phyloP scores from a whole-genome alignment of 2,329 filamentous ascomycete genomes.

The Verticillium longisporum region DNA sequence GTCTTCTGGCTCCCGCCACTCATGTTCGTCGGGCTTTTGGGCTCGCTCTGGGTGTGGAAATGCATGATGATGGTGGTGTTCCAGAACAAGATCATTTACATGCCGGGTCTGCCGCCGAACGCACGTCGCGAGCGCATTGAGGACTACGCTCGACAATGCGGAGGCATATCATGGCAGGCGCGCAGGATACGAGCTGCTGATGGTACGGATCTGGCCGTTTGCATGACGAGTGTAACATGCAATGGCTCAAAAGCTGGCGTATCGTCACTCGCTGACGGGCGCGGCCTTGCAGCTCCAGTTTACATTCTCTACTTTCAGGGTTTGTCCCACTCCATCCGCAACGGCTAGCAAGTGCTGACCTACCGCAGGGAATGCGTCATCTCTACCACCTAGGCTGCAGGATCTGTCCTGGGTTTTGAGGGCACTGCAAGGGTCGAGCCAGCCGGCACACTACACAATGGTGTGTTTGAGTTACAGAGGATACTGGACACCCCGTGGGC shows the following conservation, averaged over 20 bases:
- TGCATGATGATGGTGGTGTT: slow-evolving; percentile 70
- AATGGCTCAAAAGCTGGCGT: slow-evolving; percentile 8
- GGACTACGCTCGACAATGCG: slow-evolving; percentile 54
- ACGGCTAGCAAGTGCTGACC: not conserved
- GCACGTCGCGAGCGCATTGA: slow-evolving; percentile 59
- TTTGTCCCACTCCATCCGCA: slow-evolving; percentile 15
- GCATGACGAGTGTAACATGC: slow-evolving; percentile 37
- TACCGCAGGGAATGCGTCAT: slow-evolving; percentile 49
- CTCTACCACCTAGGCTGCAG: slow-evolving; percentile 48
- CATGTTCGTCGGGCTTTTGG: slow-evolving; percentile 58
- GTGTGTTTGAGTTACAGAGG: slow-evolving; percentile 60
- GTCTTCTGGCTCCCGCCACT: slow-evolving; percentile 55
- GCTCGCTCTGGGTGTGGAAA: slow-evolving; percentile 59
- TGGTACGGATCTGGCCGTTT: slow-evolving; percentile 57
- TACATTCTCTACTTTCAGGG: slow-evolving; percentile 54
- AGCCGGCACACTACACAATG: slow-evolving; percentile 33
- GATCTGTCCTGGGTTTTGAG: slow-evolving; percentile 47
- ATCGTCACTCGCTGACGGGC: slow-evolving; percentile 2
- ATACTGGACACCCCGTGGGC: slow-evolving; percentile 71
- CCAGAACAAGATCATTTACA: slow-evolving; percentile 79
- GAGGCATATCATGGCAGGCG: slow-evolving; percentile 61
- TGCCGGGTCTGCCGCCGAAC: slow-evolving; percentile 68
- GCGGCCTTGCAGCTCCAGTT: slow-evolving; percentile 22
- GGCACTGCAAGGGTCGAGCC: slow-evolving; percentile 30
- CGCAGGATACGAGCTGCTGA: slow-evolving; percentile 54